Conservation (phyloP, 768 basidiomycete species). For the Termitomyces sp. region DNA sequence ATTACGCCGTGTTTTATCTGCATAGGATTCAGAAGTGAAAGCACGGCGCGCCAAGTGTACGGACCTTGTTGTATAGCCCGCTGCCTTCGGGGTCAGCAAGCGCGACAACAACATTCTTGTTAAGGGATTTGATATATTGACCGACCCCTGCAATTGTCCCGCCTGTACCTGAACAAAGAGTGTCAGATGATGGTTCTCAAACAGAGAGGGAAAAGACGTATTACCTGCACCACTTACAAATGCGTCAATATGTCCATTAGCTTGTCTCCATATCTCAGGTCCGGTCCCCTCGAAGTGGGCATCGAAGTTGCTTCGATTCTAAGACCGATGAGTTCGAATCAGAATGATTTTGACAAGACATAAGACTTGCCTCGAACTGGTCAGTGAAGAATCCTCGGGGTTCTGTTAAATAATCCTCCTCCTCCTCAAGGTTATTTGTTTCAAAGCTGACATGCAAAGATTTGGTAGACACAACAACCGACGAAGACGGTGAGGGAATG, state of each 20-base stretch:
- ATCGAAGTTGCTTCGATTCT: constrained; percentile 88
- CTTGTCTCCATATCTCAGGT: constrained; percentile 94
- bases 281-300: constrained; percentile 91
- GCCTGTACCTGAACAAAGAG: constrained; percentile 70
- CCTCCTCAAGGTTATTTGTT: constrained; percentile 32
- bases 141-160: constrained; percentile 92
- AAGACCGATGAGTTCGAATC: neutral
- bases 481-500: constrained; percentile 43
- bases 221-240: constrained; percentile 90
- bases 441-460: constrained; percentile 41
- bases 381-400: constrained; percentile 92
- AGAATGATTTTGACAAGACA: neutral
- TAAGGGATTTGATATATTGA: constrained; percentile 72
- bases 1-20: constrained; percentile 91
- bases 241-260: constrained; percentile 74
- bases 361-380: constrained; percentile 72
- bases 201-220: constrained; percentile 11
- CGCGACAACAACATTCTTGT: constrained; percentile 63
- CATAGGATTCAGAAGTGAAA: neutral
- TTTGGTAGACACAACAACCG: constrained; percentile 53
- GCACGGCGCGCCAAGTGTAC: neutral
- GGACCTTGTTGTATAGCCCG: constrained; percentile 91
- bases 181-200: neutral
- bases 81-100: constrained; percentile 93
- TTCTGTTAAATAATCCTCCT: constrained; percentile 42